Base-by-base conservation (phyloP, 2,329 filamentous ascomycete genomes). In the Cryphonectria radicalis region DNA sequence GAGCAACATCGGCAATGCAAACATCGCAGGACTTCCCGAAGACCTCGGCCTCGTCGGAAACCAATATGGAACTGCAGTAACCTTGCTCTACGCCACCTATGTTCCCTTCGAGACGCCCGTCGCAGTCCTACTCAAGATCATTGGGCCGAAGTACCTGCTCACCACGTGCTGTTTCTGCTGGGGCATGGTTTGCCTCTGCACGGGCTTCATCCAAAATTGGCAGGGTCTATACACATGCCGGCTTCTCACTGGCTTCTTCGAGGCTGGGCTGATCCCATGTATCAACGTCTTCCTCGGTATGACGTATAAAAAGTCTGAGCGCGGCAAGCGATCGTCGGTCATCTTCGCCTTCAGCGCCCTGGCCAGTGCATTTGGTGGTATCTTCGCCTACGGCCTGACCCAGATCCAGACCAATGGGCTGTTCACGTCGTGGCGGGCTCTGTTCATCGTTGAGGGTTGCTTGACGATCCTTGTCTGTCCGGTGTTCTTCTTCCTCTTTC, bases 371-470 rank as follows among this genome's bases (percentile, higher is more conserved):
- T 83, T 84, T 69, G 81, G 81, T 4, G 82, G 82, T n/a, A 76
- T 84, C n/a, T 80, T 84, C 13, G 82, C 81, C 4, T 81, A 79
- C 32, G 82, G 78, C 7, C 79, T 82, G 32, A 81, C 82, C 11
- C 78, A 79, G 55, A 79, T 79, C 43, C 76, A 79, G 10, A 78
- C 77, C 8, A 72, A 71, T 28, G 78, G 79, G 7, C 19, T 80
- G 79, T 76, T 83, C 59, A 73, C 74, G 5, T 79, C 78, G 8
- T 85, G 82, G 82, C 76, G 77, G 63, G 82, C 80, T 77, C 76
- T 83, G 4, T 83, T 83, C 71, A 79, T 81, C 57, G 77, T 84
- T 28, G 81, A 84, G 71, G 82, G 81, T 4, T 75, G 77, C 55
- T 77, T 83, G 13, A 84, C 82, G 1, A 76, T 83, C 35, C 66